Percentiles rank a stretch among this genome's conserved stretches.
These are phyloP conservation scores for Laburnicola sp. DNA, from an alignment of 2,329 filamentous ascomycete species.

Conservation along the genomic window DNA sequence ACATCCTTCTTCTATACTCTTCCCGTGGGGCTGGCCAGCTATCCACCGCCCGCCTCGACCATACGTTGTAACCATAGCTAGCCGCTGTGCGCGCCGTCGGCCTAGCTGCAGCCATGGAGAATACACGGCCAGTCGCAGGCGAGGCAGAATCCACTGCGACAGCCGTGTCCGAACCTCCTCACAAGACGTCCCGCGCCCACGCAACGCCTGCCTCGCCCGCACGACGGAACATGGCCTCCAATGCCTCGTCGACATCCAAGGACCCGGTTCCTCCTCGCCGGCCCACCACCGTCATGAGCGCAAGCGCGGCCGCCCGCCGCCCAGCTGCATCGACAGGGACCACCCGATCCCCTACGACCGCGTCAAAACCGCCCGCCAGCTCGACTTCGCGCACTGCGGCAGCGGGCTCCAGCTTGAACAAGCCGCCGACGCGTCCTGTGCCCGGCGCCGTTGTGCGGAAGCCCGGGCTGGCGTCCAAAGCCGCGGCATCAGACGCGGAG, in stretches of 20 bases:
- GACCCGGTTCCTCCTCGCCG: slow-evolving; percentile 36
- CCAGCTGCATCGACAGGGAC: slow-evolving; percentile 26
- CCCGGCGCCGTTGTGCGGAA: slow-evolving; percentile 29
- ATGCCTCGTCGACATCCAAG: slow-evolving; percentile 31
- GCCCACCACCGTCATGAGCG: slow-evolving; percentile 20
- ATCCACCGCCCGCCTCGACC: neutral
- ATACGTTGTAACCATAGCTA: neutral
- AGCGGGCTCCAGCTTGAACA: slow-evolving; percentile 38
- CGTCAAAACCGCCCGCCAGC: slow-evolving; percentile 30
- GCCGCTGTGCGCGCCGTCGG: neutral
- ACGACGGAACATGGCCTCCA: slow-evolving; percentile 41
- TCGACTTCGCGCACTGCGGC: slow-evolving; percentile 32
- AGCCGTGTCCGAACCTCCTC: slow-evolving; percentile 1
- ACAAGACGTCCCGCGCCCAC: slow-evolving; percentile 24
- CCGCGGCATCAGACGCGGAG: slow-evolving; percentile 35
- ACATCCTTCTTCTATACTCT: neutral
- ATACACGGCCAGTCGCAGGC: slow-evolving; percentile 5
- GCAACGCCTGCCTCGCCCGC: slow-evolving; percentile 33
- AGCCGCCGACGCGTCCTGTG: slow-evolving; percentile 42
- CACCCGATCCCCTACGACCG: slow-evolving; percentile 29
- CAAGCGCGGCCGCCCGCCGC: slow-evolving; percentile 26
- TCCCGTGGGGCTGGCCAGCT: neutral
- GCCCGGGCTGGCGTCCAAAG: slow-evolving; percentile 25
- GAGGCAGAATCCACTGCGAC: neutral
- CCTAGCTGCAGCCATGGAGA: slow-evolving; percentile 4